Base-by-base conservation (phyloP, 2,329 filamentous ascomycete species). In the Alternaria atra region DNA sequence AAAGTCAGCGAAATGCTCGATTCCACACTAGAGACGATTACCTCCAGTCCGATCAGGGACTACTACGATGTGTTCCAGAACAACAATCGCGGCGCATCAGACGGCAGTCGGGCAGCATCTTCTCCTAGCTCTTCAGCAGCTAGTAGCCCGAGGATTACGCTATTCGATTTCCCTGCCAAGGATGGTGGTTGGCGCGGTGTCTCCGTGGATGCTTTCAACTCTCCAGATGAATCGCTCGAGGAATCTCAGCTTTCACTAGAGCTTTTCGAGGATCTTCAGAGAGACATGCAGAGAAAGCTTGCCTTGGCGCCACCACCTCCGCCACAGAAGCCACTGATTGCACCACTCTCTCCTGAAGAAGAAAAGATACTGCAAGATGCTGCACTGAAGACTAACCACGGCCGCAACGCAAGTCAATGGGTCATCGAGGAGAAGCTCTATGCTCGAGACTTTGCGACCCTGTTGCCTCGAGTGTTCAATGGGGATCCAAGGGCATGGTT, bases 391-490 rank as follows among this genome's bases (percentile, higher is more conserved):
- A 67, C 66, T 1, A 55, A 65, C 4, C 27, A 70, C 20, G 71
- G 69, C n/a, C 56, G 32, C 34, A 63, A 70, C n/a, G 10, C 51
- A 12, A 56, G 53, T 8, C 60, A 39, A 17, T 51, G 57, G 1
- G 50, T 75, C 35, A 59, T 69, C 13, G 44, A 54, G 0, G 42
- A 65, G 44, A 80, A 84, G 12, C 77, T 91, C 15, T 80, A 73
- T 1, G 74, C 80, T 2, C 85, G 87, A 53, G 90, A 92, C 71
- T 89, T 93, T 68, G 81, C 79, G n/a, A 89, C 84, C 47, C 78
- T 93, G 5, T 60, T 82, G 5, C 75, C 78, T 5, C 37, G 37
- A 4, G 59, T 65, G 15, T 76, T 77, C 66, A 73, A 72, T 32
- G 76, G 76, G 42, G 64, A 66, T 7, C 82, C 90, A 15, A 81